Conservation (phyloP, 805 yeast species). For the Lachancea waltii region DNA sequence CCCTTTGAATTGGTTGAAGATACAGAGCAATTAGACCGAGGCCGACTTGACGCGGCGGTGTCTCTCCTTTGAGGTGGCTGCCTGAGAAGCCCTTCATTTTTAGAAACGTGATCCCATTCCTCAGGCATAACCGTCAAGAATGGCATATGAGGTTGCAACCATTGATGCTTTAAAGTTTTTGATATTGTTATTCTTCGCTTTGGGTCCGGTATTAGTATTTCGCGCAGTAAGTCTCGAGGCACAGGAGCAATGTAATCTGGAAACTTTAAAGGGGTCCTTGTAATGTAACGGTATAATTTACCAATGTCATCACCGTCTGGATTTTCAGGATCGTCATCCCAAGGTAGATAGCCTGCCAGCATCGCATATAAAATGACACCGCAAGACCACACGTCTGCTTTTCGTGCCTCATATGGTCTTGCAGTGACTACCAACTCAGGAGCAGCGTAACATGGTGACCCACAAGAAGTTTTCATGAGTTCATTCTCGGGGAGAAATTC, state of each 20-base stretch:
- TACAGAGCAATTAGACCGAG: slow-evolving; percentile 32
- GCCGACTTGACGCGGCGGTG: slow-evolving; percentile 17
- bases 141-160: slow-evolving; percentile 81
- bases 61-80: slow-evolving; percentile 17
- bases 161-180: slow-evolving; percentile 72
- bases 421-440: slow-evolving; percentile 90
- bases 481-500: slow-evolving; percentile 56
- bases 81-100: slow-evolving; percentile 34
- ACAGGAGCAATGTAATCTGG: slow-evolving; percentile 89
- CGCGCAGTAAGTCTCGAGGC: slow-evolving; percentile 84
- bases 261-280: slow-evolving; percentile 85
- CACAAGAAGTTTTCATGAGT: slow-evolving; percentile 90
- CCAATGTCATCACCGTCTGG: slow-evolving; percentile 95
- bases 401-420: slow-evolving; percentile 82
- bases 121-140: slow-evolving; percentile 78
- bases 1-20: slow-evolving; percentile 37
- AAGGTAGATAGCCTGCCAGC: slow-evolving; percentile 95
- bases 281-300: slow-evolving; percentile 83
- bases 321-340: slow-evolving; percentile 94
- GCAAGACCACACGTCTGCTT: slow-evolving; percentile 95
- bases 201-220: slow-evolving; percentile 82
- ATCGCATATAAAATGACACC: slow-evolving; percentile 94
- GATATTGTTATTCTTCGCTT: slow-evolving; percentile 59
- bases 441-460: slow-evolving; percentile 98
- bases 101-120: slow-evolving; percentile 70